phyloP scores from a whole-genome alignment of 2,329 filamentous ascomycete genomes.

The Bipolaris oryzae region DNA sequence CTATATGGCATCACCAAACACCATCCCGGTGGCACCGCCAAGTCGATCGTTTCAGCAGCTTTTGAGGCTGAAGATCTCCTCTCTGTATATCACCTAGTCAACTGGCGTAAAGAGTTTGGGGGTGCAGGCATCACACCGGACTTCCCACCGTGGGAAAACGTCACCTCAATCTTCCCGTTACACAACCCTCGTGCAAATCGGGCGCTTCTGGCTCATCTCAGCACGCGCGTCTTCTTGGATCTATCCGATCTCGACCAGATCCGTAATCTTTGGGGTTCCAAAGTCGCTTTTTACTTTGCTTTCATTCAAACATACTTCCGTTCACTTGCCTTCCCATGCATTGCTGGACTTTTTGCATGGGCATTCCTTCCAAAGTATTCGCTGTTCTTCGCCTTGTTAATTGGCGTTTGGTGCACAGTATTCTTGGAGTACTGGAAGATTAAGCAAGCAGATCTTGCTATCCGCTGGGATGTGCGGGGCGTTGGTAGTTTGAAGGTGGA shows the following conservation, averaged over 20 bases:
- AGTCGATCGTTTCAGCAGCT: constrained; percentile 62
- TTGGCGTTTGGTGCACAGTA: constrained; percentile 43
- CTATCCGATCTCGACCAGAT: constrained; percentile 73
- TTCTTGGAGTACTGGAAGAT: constrained; percentile 47
- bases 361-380: constrained; percentile 41
- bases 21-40: constrained; percentile 58
- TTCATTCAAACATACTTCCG: constrained; percentile 45
- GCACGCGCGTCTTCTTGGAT: constrained; percentile 71
- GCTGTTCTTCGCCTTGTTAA: constrained; percentile 36
- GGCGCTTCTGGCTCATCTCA: constrained; percentile 75
- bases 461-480: constrained; percentile 43
- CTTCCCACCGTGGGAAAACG: constrained; percentile 72
- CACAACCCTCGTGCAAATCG: constrained; percentile 79
- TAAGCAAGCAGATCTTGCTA: constrained; percentile 39
- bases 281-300: constrained; percentile 52
- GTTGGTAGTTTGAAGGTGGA: constrained; percentile 40
- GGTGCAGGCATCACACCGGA: constrained; percentile 78
- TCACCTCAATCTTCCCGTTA: constrained; percentile 77
- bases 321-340: constrained; percentile 39
- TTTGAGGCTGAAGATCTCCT: constrained; percentile 80
- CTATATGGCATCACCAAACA: constrained; percentile 74
- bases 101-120: constrained; percentile 72
- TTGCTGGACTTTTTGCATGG: constrained; percentile 39
- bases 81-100: constrained; percentile 78
- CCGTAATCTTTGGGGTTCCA: constrained; percentile 77